A percentile compares a stretch with the other conserved stretches of the same genome.
These are phyloP conservation scores for Micractinium sp. DNA, from an alignment of 139 green algal genomes.

Conservation along the genomic window DNA sequence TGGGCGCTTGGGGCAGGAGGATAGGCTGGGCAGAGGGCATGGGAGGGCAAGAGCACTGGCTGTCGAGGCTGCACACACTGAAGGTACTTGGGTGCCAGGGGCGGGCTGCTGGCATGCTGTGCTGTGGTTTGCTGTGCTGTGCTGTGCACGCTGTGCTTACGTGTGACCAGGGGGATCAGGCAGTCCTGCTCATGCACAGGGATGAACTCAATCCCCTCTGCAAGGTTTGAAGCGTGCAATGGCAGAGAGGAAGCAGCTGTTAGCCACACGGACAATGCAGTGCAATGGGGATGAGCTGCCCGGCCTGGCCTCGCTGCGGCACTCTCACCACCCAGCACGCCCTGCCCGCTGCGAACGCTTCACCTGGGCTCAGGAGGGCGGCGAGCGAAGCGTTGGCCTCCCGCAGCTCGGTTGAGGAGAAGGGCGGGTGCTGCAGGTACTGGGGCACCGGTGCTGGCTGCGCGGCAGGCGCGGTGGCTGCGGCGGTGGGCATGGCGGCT, in stretches of 20 bases:
- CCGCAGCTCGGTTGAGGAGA: neutral
- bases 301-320: too few species aligned
- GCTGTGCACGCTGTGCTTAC: neutral
- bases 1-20: neutral
- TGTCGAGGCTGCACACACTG: neutral
- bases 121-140: neutral
- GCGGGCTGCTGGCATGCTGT: neutral
- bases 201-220: neutral
- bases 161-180: neutral
- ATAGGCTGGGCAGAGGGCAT: neutral
- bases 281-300: too few species aligned
- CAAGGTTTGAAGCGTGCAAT: neutral
- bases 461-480: neutral
- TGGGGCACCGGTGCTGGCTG: too few species aligned
- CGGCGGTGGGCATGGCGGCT: neutral
- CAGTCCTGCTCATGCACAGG: conserved; percentile 4
- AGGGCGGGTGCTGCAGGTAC: neutral
- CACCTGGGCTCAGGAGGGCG: neutral
- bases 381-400: neutral
- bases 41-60: too few species aligned
- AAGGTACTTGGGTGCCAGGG: neutral
- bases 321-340: neutral
- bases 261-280: too few species aligned
- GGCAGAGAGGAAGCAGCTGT: too few species aligned
- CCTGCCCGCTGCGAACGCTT: neutral